Evolutionary conservation across 352 stramenopile genomes (phyloP).

Genomic region (Phytophthora capsici): DNA sequence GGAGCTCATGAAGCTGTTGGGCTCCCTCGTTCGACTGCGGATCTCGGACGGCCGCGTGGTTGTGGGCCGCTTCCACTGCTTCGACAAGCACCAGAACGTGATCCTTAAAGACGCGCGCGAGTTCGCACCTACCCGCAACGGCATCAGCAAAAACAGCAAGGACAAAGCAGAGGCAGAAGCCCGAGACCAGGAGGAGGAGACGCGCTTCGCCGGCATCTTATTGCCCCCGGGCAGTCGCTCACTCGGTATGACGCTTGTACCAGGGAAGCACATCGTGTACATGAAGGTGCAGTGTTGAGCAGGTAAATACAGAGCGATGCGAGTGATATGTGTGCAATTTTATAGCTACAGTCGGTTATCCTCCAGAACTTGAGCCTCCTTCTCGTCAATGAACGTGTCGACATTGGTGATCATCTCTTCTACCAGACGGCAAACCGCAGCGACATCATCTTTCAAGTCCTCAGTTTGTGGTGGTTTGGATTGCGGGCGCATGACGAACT

Average conservation of each 20-base stretch:
- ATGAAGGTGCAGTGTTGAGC: slow-evolving; percentile 61
- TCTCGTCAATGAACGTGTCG: slow-evolving; percentile 79
- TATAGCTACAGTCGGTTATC: slow-evolving; percentile 44
- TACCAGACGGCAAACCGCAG: slow-evolving; percentile 45
- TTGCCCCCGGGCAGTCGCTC: slow-evolving; percentile 45
- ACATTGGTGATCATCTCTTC: slow-evolving; percentile 78
- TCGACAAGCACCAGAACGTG: slow-evolving; percentile 87
- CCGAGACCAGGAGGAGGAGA: slow-evolving; percentile 49
- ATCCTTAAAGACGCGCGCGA: slow-evolving; percentile 77
- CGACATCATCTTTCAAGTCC: slow-evolving; percentile 17
- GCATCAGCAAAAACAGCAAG: slow-evolving; percentile 35
- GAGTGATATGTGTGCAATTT: neutral
- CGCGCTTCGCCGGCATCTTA: slow-evolving; percentile 34
- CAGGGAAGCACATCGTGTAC: slow-evolving; percentile 78
- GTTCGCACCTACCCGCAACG: slow-evolving; percentile 48
- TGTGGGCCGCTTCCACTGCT: slow-evolving; percentile 74
- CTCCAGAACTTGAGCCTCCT: slow-evolving; percentile 62
- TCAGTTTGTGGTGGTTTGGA: slow-evolving; percentile 13
- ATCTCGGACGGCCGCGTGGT: slow-evolving; percentile 78
- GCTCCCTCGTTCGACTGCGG: slow-evolving; percentile 60
- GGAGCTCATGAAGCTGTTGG: slow-evolving; percentile 68
- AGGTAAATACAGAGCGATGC: neutral
- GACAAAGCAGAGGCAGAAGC: slow-evolving; percentile 34
- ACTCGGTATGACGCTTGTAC: slow-evolving; percentile 79
- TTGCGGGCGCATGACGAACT: slow-evolving; percentile 61